Evolutionary conservation across 805 yeast genomes (phyloP), one percentile per base, ranked within the genome.

Genomic region (Candida khao-thaluensis): DNA sequence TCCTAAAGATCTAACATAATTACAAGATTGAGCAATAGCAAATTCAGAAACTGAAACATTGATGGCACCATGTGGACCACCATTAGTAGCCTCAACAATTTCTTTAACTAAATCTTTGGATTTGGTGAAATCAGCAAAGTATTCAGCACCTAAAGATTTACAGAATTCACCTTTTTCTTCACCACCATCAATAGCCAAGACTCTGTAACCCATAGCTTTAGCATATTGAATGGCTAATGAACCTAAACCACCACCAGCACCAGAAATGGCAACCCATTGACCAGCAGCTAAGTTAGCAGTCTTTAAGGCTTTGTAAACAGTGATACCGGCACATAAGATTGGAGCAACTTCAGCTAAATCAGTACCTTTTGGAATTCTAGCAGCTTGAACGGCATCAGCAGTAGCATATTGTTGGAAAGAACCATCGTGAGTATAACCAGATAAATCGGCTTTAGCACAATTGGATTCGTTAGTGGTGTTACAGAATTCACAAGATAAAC

Each of bases 221-320:
- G 86, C 89, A 64, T 81, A 83, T 66, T 83, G 89, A 52, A 82
- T 69, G 40, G 87, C 88, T 49, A 83, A 64, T 27, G 86, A 69
- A 56, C 90, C 91, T 62, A 83, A 74, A 57, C 91, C 90, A 61
- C 90, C 90, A 62, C 79, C 85, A 46, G 88, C 89, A 68, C 91
- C 90, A 41, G 87, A 78, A 44, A 83, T 69, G 44, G 79, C 77
- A 49, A 81, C 84, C 82, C 83, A 82, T 62, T 83, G 79, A 56
- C 91, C 89, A 16, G 89, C 71, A 35, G 48, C 45, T 43, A 75
- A 56, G 38, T 68, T 60, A 38, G 85, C 82, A 36, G 79, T 72
- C 66, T 79, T 79, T 55, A 79, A 66, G 9, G 83, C 84, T 67
- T 79, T 79, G 77, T 77, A 79, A 31, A 76, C 84, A 36, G 85